Base-by-base conservation (phyloP, 2,329 filamentous ascomycete genomes). In the Xylaria sp. region DNA sequence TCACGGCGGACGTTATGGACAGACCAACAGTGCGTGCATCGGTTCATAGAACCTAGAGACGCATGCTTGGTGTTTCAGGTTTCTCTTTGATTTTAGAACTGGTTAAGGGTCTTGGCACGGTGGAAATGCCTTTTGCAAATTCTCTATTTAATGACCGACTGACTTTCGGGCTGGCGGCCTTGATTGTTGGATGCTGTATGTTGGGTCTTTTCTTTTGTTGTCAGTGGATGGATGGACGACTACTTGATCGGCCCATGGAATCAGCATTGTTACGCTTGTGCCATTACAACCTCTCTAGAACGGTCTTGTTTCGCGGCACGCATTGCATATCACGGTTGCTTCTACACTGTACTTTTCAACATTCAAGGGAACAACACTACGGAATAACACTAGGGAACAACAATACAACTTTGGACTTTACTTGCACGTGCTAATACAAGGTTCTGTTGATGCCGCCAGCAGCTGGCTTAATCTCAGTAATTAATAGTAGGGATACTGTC, bases 71-170 rank as follows among this genome's bases (percentile, higher is more conserved):
- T 55, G 45, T 53, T 61, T 63, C 67, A 39, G 21, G 19, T 64
- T 60, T 60, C 36, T 61, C 67, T 47, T 48, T 64, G 61, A 48
- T 61, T 27, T 67, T 65, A 62, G 34, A 61, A 61, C 4, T 47
- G 65, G 42, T 47, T 19, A 36, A 62, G 27, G 65, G 53, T 65
- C 45, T 65, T 19, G 68, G 63, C 57, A 67, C 32, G 55, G 30
- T 27, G 42, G 48, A 14, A 30, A 30, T 56, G 45, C 21, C 39
- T 53, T 7, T 36, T 8, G 14, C 45, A 58, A 55, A 48, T 42
- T 32, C 30, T 14, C 32, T 21, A 19, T 36, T 24, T 51, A 30
- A 19, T 51, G 9, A 51, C 24, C 30, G 9, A 51, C 24, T 30
- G 48, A 51, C 14, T 47, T 47, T 47, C 42, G 19, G 42, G 42